These are phyloP conservation scores for Teratosphaeria destructans DNA, from an alignment of 2,329 filamentous ascomycete genomes.

Conservation along the genomic window DNA sequence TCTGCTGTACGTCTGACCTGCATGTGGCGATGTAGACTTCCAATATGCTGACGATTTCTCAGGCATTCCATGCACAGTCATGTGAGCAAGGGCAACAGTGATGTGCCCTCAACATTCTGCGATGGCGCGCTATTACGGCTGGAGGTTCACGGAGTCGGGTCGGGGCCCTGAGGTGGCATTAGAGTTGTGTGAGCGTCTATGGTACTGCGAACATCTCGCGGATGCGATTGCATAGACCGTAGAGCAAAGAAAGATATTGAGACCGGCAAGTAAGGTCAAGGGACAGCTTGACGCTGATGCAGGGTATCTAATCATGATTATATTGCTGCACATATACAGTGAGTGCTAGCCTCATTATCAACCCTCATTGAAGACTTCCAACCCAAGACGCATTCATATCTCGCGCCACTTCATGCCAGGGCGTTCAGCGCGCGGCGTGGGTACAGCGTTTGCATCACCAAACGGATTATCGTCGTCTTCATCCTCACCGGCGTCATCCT, in stretches of 20 bases:
- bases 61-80: slow-evolving; percentile 9
- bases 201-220: not conserved
- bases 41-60: slow-evolving; percentile 8
- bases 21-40: slow-evolving; percentile 8
- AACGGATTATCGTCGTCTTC: slow-evolving; percentile 84
- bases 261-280: not conserved
- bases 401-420: slow-evolving; percentile 26
- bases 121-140: not conserved
- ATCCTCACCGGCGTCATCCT: slow-evolving; percentile 48
- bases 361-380: not conserved
- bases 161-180: not conserved
- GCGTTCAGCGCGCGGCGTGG: slow-evolving; percentile 39
- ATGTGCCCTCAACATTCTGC: too few relatives aligned
- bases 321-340: not conserved
- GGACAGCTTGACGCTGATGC: not conserved
- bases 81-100: not conserved
- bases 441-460: slow-evolving; percentile 66
- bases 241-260: not conserved
- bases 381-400: slow-evolving; percentile 1
- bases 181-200: not conserved
- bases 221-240: not conserved
- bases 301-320: not conserved
- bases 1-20: not conserved
- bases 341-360: not conserved
- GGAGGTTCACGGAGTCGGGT: not conserved